Percentiles rank a stretch among this genome's conserved stretches.
phyloP scores from a whole-genome alignment of 768 basidiomycete genomes.

The Rhizopogon vulgaris region DNA sequence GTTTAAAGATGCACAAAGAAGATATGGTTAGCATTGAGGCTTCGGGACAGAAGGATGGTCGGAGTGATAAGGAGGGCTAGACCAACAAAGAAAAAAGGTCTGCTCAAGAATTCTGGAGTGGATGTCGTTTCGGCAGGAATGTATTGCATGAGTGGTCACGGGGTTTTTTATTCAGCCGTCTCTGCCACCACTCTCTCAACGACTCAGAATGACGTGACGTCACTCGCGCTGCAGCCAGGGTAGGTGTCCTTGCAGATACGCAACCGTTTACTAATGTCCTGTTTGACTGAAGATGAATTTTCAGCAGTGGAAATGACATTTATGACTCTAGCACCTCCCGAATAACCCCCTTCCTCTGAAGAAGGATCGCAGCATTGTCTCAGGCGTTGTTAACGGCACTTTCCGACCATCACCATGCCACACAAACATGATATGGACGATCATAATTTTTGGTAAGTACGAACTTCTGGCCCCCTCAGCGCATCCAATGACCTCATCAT shows the following conservation, averaged over 20 bases:
- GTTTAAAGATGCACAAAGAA: slow-evolving; percentile 10
- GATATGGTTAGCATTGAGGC: slow-evolving; percentile 20
- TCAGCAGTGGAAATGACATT: slow-evolving; percentile 45
- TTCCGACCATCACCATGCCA: too few relatives aligned
- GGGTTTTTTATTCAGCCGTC: slow-evolving; percentile 79
- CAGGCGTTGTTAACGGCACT: too few relatives aligned
- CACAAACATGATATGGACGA: slow-evolving; percentile 10
- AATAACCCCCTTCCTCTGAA: slow-evolving; percentile 14
- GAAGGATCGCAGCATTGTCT: too few relatives aligned
- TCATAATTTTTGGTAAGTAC: slow-evolving; percentile 83
- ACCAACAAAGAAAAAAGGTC: slow-evolving; percentile 47
- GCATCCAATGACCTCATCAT: slow-evolving; percentile 76
- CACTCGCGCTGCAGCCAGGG: slow-evolving; percentile 47
- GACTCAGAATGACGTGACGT: slow-evolving; percentile 24
- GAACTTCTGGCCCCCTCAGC: slow-evolving; percentile 93
- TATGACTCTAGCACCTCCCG: too few relatives aligned
- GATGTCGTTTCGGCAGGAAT: slow-evolving; percentile 95
- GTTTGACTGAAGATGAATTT: slow-evolving; percentile 76
- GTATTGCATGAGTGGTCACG: slow-evolving; percentile 82
- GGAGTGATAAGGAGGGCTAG: slow-evolving; percentile 25
- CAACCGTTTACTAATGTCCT: slow-evolving; percentile 60
- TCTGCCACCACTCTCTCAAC: slow-evolving; percentile 21
- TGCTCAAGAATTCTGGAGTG: slow-evolving; percentile 90
- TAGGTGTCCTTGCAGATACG: slow-evolving; percentile 62
- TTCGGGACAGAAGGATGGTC: slow-evolving; percentile 20